Percentiles rank a stretch among this genome's conserved stretches.
Conservation (phyloP, 2,329 filamentous ascomycete genomes). For the Hymenoscyphus infarciens region DNA sequence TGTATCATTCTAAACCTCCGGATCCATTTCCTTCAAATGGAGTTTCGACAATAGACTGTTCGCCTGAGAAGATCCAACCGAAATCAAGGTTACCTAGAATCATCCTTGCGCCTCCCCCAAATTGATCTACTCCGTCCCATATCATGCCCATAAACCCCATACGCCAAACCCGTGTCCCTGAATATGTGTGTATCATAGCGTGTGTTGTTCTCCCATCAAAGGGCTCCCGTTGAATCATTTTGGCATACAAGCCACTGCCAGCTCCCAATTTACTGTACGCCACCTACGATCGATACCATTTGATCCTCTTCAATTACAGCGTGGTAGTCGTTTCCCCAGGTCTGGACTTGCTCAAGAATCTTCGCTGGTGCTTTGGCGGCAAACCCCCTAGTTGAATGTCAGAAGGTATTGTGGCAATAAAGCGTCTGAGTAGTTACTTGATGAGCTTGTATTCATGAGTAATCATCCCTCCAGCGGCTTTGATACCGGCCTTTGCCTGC, state of each 20-base stretch:
- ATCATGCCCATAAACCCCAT: background rate
- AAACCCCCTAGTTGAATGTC: slow-evolving; percentile 59
- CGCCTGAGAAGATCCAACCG: background rate
- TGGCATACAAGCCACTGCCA: background rate
- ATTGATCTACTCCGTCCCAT: background rate
- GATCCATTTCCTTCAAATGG: background rate
- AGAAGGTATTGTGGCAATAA: slow-evolving; percentile 1
- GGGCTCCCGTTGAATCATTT: background rate
- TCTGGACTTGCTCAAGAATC: slow-evolving; percentile 63
- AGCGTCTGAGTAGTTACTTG: slow-evolving; percentile 46
- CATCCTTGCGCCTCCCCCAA: background rate
- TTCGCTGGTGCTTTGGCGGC: slow-evolving; percentile 68
- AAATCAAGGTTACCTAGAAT: background rate
- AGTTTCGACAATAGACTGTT: background rate
- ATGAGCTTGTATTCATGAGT: slow-evolving; percentile 71
- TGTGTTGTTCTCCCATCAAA: background rate
- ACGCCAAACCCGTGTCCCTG: background rate
- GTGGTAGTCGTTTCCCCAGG: slow-evolving; percentile 57
- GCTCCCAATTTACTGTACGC: background rate
- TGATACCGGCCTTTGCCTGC: slow-evolving; percentile 68
- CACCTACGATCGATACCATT: slow-evolving; percentile 44
- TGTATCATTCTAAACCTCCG: background rate
- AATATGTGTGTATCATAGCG: background rate
- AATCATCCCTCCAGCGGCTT: slow-evolving; percentile 68
- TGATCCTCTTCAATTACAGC: slow-evolving; percentile 75